These are phyloP conservation scores for Gracilaria caudata DNA, from an alignment of 23 red algal genomes.

Conservation along the genomic window DNA sequence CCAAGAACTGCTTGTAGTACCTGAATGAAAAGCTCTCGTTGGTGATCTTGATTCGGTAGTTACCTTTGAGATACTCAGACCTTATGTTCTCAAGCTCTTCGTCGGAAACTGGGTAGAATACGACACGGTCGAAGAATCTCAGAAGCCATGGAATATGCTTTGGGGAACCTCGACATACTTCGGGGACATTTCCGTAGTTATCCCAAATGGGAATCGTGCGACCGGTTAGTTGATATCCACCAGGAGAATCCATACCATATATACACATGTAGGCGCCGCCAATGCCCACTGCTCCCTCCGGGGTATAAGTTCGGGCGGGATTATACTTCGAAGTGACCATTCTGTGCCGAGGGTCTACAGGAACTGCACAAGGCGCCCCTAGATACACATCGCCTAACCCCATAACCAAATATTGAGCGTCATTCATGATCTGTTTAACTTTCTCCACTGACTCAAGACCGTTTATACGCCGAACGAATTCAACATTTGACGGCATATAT, in stretches of 20 bases:
- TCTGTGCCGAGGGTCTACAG: slow-evolving; percentile 64
- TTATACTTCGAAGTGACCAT: slow-evolving; percentile 82
- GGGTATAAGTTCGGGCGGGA: slow-evolving; percentile 71
- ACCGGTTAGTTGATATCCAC: slow-evolving; percentile 78
- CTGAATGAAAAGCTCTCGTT: slow-evolving; percentile 63
- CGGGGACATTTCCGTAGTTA: slow-evolving; percentile 68
- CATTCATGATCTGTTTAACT: slow-evolving; percentile 46
- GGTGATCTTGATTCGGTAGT: slow-evolving; percentile 67
- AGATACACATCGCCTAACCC: slow-evolving; percentile 83
- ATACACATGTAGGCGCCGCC: slow-evolving; percentile 81
- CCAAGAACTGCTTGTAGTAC: slow-evolving; percentile 43
- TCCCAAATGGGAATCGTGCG: slow-evolving; percentile 84
- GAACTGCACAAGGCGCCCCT: slow-evolving; percentile 75
- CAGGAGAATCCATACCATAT: slow-evolving; percentile 77
- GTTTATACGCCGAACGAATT: slow-evolving; percentile 83
- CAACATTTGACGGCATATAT: slow-evolving; percentile 81
- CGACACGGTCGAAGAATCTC: slow-evolving; percentile 71
- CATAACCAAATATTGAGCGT: slow-evolving; percentile 77
- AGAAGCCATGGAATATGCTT: slow-evolving; percentile 67
- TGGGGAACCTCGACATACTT: slow-evolving; percentile 51
- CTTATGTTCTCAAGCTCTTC: slow-evolving; percentile 65
- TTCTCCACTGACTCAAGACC: slow-evolving; percentile 47
- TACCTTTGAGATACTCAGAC: slow-evolving; percentile 39
- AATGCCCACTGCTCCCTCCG: slow-evolving; percentile 79
- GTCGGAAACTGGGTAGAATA: slow-evolving; percentile 61